Evolutionary conservation across 1,284 basidiomycete species (phyloP).

Genomic region (Heterobasidion occidentale): DNA sequence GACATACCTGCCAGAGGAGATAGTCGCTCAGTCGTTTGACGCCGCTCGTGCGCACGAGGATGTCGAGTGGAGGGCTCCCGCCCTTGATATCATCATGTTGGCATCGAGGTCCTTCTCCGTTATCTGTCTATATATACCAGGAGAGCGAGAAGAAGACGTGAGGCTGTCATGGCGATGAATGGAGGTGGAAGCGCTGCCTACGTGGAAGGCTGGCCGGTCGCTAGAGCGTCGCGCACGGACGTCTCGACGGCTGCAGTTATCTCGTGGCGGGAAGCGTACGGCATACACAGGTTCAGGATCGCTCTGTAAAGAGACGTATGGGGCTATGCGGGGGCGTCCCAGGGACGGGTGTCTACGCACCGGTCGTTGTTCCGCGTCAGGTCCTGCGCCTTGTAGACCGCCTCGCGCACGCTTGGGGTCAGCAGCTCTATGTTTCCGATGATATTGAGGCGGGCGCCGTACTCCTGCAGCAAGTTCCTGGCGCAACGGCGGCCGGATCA

Average conservation of each 20-base stretch:
- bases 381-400: conserved; percentile 69
- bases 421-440: conserved; percentile 77
- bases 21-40: conserved; percentile 90
- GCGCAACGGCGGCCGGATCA: not conserved
- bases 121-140: conserved; percentile 34
- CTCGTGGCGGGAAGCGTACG: conserved; percentile 91
- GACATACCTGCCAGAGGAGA: conserved; percentile 86
- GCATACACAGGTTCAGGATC: conserved; percentile 91
- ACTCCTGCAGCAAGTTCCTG: conserved; percentile 71
- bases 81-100: conserved; percentile 58
- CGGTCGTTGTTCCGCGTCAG: conserved; percentile 71
- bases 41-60: conserved; percentile 89
- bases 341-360: conserved; percentile 29
- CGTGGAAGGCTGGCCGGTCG: conserved; percentile 5
- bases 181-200: conserved; percentile 7
- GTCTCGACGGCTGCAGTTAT: conserved; percentile 63
- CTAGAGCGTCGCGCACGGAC: conserved; percentile 26
- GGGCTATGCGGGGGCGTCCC: not conserved
- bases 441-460: conserved; percentile 83
- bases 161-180: not conserved
- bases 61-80: conserved; percentile 79
- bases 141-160: not conserved
- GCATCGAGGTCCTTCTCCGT: conserved; percentile 59
- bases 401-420: conserved; percentile 66
- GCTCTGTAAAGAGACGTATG: conserved; percentile 40